Percentiles rank a stretch among this genome's conserved stretches.
Conservation (phyloP, 2,329 filamentous ascomycete species). For the Phialophora macrospora region DNA sequence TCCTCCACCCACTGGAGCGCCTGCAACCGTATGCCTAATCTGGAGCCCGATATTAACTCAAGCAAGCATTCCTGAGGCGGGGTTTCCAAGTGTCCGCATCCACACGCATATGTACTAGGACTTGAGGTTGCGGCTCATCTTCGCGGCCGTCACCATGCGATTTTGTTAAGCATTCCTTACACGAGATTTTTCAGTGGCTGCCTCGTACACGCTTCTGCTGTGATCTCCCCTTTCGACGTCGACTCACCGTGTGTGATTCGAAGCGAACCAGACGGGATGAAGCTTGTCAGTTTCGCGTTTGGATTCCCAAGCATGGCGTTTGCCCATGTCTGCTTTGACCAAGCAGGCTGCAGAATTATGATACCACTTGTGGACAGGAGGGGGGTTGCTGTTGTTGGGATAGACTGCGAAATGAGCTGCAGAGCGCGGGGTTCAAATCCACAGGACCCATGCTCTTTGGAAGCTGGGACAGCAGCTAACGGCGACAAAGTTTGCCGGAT, state of each 20-base stretch:
- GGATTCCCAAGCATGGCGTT: neutral
- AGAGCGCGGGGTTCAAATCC: constrained; percentile 15
- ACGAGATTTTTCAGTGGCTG: neutral
- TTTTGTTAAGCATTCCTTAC: neutral
- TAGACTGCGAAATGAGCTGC: constrained; percentile 15
- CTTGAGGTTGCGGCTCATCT: constrained; percentile 1
- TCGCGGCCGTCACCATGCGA: neutral
- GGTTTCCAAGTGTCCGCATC: neutral
- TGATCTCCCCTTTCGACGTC: neutral
- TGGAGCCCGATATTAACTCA: neutral
- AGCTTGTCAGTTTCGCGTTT: neutral
- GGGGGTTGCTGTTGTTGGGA: constrained; percentile 19
- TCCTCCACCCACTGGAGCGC: neutral
- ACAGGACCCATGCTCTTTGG: constrained; percentile 14
- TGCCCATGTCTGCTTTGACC: neutral
- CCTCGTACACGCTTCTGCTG: neutral
- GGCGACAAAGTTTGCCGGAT: constrained; percentile 16
- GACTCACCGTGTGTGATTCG: neutral
- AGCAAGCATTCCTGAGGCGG: neutral
- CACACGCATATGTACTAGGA: too few relatives aligned
- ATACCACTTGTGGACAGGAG: neutral
- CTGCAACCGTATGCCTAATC: neutral
- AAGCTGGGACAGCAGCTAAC: constrained; percentile 2
- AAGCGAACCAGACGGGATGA: neutral
- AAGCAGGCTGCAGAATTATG: constrained; percentile 5